Percentiles rank a stretch among this genome's conserved stretches.
phyloP scores from a whole-genome alignment of 164 flowering plant species.

The Protea cynaroides region DNA sequence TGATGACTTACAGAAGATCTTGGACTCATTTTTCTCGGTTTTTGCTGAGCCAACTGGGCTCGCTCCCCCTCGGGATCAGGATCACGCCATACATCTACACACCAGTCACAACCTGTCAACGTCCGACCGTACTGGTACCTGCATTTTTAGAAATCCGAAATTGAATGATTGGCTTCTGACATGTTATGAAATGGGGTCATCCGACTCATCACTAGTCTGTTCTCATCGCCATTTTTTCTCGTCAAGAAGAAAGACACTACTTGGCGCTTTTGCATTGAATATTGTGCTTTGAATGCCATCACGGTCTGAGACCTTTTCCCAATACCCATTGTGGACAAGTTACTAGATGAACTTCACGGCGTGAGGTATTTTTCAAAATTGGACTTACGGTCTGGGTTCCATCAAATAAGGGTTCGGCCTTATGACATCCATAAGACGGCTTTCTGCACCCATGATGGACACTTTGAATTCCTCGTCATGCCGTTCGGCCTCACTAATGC shows the following conservation, averaged over 20 bases:
- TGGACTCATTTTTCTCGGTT: not conserved
- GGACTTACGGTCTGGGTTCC: not conserved
- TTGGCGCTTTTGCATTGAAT: not conserved
- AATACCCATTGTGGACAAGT: not conserved
- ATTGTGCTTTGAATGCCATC: not conserved
- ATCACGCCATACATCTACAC: not conserved
- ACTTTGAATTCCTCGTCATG: not conserved
- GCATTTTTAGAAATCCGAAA: not conserved
- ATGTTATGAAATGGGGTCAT: not conserved
- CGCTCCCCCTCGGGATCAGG: no score
- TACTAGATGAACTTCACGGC: not conserved
- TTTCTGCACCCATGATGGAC: not conserved
- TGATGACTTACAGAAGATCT: not conserved
- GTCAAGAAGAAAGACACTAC: not conserved
- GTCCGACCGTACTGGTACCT: not conserved
- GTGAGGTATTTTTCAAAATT: not conserved
- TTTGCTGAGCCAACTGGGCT: no score
- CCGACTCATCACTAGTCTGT: not conserved
- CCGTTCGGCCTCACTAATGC: not conserved
- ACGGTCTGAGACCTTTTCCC: not conserved
- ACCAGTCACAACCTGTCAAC: not conserved
- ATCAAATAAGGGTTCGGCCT: not conserved
- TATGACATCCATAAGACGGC: not conserved
- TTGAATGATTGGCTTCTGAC: not conserved
- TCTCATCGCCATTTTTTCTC: not conserved